phyloP scores from a whole-genome alignment of 257 asterid genomes.

The Scutellaria galericulata region DNA sequence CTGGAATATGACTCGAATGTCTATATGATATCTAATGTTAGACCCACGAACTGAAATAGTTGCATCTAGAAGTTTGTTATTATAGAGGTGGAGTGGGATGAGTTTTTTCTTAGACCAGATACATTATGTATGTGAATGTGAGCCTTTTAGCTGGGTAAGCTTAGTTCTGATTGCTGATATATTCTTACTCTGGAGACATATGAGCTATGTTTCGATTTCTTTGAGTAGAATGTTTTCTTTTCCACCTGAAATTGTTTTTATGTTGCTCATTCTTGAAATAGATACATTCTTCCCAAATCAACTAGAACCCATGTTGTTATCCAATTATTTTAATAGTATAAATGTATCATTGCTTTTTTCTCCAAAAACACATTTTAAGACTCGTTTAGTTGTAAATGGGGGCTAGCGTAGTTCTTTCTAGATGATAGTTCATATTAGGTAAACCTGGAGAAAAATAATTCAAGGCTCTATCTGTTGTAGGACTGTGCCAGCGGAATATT shows the following conservation, averaged over 20 bases:
- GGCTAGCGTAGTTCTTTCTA: neutral
- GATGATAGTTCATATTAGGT: neutral
- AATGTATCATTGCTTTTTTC: neutral
- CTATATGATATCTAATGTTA: constrained; percentile 4
- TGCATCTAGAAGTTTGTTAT: constrained; percentile 26
- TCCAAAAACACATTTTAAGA: neutral
- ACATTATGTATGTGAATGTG: neutral
- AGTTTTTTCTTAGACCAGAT: neutral
- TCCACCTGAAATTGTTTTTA: constrained; percentile 1
- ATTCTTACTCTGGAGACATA: neutral
- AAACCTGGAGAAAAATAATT: neutral
- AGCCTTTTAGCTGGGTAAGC: constrained; percentile 24
- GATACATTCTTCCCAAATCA: neutral
- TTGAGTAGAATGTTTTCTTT: neutral
- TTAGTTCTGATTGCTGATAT: constrained; percentile 15
- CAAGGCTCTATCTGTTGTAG: constrained; percentile 12
- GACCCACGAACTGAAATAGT: neutral
- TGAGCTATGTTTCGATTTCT: neutral
- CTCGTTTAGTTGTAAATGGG: neutral
- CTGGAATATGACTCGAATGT: constrained; percentile 20
- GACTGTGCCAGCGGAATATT: neutral
- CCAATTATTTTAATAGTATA: neutral
- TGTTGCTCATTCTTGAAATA: neutral
- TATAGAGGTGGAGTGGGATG: constrained; percentile 23
- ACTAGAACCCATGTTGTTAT: neutral